These are phyloP conservation scores for Orbilia blumenaviensis DNA, from an alignment of 2,329 filamentous ascomycete genomes.

Conservation along the genomic window DNA sequence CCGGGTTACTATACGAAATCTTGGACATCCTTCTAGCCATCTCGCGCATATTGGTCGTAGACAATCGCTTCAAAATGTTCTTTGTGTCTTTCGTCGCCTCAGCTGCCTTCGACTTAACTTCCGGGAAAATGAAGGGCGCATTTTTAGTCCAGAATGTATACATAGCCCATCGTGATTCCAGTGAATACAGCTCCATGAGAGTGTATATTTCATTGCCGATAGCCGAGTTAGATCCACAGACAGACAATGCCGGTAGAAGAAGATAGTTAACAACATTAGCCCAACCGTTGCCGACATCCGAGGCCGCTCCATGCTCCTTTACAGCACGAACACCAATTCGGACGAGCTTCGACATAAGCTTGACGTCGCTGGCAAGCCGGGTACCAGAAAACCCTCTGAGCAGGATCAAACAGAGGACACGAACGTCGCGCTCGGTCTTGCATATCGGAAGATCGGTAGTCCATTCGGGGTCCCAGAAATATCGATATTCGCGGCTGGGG, in stretches of 20 bases:
- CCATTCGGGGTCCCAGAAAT: constrained; percentile 95
- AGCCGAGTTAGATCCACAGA: constrained; percentile 83
- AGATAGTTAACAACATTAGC: constrained; percentile 82
- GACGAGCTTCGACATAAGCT: constrained; percentile 81
- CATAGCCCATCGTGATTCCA: constrained; percentile 80
- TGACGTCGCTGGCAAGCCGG: constrained; percentile 84
- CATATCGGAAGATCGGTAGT: constrained; percentile 90
- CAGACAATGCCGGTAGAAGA: constrained; percentile 85
- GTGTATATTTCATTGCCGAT: constrained; percentile 87
- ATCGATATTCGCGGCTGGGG: constrained; percentile 72
- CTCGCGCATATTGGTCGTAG: constrained; percentile 81
- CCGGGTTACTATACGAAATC: constrained; percentile 88
- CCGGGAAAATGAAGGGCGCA: constrained; percentile 70
- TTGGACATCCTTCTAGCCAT: constrained; percentile 92
- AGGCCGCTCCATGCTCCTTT: constrained; percentile 55
- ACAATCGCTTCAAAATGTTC: constrained; percentile 86
- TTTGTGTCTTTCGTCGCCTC: constrained; percentile 80
- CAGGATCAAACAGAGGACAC: constrained; percentile 70
- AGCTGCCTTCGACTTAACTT: constrained; percentile 81
- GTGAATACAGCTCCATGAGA: constrained; percentile 80
- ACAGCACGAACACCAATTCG: constrained; percentile 83
- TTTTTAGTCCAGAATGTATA: constrained; percentile 94
- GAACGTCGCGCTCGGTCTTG: constrained; percentile 84
- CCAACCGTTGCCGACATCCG: constrained; percentile 70
- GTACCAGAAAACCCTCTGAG: constrained; percentile 86